Evolutionary conservation across 1,139 yeast genomes (phyloP).

Genomic region (Tardiomyces digboiensis): DNA sequence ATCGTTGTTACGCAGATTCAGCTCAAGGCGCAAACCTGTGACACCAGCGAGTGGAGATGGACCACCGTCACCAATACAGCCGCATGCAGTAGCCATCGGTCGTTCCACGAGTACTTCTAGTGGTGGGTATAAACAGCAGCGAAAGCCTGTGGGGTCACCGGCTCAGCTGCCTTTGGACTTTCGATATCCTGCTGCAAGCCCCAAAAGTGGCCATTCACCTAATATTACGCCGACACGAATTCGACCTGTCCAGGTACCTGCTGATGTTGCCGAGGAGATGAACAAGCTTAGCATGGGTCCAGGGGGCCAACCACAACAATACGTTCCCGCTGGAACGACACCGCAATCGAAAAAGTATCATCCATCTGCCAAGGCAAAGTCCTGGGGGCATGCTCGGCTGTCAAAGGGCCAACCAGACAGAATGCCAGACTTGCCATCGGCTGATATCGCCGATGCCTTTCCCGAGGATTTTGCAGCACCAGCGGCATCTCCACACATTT

Average conservation of each 20-base stretch:
- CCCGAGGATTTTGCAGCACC: conserved; percentile 45
- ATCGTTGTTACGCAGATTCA: conserved; percentile 18
- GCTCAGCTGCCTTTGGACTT: conserved; percentile 10
- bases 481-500: conserved; percentile 28
- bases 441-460: conserved; percentile 44
- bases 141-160: conserved; percentile 4
- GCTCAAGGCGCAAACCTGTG: conserved; percentile 18
- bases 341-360: conserved; percentile 38
- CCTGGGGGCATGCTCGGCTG: conserved; percentile 67
- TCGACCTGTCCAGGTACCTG: neutral
- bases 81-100: conserved; percentile 7
- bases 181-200: conserved; percentile 10
- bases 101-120: conserved; percentile 15
- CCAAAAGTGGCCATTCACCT: neutral
- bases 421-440: conserved; percentile 36
- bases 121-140: conserved; percentile 8
- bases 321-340: conserved; percentile 1
- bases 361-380: conserved; percentile 85
- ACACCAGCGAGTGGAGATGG: conserved; percentile 1
- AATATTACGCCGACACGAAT: neutral
- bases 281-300: neutral
- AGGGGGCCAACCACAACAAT: too few species aligned
- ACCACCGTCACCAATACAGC: conserved; percentile 1
- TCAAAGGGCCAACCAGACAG: neutral
- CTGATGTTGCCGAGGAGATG: neutral